phyloP scores from a whole-genome alignment of 2,329 filamentous ascomycete species.

The Akanthomyces muscarius region DNA sequence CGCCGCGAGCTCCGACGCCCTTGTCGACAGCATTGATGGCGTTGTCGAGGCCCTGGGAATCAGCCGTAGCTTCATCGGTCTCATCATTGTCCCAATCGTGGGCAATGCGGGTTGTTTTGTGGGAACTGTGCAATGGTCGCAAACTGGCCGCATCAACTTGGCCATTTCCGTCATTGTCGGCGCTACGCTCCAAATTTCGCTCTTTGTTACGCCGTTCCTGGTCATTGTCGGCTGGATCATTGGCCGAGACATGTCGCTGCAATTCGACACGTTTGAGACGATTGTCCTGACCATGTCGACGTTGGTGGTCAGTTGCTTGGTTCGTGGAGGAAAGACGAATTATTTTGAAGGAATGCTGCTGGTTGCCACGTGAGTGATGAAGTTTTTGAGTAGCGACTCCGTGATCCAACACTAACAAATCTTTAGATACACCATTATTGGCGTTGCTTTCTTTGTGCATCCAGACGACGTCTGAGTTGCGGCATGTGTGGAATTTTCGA shows the following conservation, averaged over 20 bases:
- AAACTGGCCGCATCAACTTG: constrained; percentile 20
- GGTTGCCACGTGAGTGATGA: constrained; percentile 18
- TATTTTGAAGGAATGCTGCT: constrained; percentile 21
- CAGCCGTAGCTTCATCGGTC: constrained; percentile 21
- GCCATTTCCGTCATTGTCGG: constrained; percentile 22
- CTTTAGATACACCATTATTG: constrained; percentile 14
- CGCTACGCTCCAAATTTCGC: constrained; percentile 21
- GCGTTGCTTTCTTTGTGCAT: constrained; percentile 13
- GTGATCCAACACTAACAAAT: background rate
- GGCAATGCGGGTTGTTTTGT: constrained; percentile 21
- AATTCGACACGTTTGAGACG: constrained; percentile 22
- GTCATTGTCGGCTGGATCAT: constrained; percentile 19
- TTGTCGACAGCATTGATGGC: constrained; percentile 24
- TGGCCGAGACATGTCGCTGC: constrained; percentile 19
- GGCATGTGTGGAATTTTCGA: too few relatives aligned
- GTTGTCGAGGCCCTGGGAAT: constrained; percentile 20
- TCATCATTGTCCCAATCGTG: constrained; percentile 21
- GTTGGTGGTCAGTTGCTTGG: constrained; percentile 20
- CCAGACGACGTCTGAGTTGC: constrained; percentile 6
- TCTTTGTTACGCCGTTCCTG: constrained; percentile 21
- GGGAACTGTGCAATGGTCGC: constrained; percentile 21
- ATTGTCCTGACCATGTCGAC: constrained; percentile 21
- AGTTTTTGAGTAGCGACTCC: too few relatives aligned
- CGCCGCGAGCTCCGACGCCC: constrained; percentile 25
- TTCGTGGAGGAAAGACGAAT: constrained; percentile 20